Conservation (phyloP, 164 flowering plant genomes). For the Macadamia integrifolia region DNA sequence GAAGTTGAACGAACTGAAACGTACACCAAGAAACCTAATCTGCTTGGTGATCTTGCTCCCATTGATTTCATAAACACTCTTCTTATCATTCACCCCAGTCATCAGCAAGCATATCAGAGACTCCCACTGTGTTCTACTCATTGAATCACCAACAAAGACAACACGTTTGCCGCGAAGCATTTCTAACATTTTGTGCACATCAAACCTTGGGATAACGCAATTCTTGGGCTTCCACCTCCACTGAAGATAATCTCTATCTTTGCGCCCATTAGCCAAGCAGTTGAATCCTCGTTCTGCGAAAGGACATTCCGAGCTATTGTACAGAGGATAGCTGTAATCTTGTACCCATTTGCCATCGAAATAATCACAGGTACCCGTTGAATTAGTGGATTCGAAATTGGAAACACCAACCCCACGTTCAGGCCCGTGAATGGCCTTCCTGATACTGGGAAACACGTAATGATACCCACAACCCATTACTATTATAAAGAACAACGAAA, state of each 20-base stretch:
- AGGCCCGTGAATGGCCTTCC: constrained; percentile 30
- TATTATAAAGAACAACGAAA: constrained; percentile 37
- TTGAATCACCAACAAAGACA: constrained; percentile 85
- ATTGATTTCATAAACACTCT: constrained; percentile 66
- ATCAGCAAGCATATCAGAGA: constrained; percentile 72
- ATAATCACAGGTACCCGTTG: constrained; percentile 41
- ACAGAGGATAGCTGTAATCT: constrained; percentile 66
- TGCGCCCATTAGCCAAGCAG: constrained; percentile 77
- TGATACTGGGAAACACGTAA: constrained; percentile 43
- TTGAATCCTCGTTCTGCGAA: constrained; percentile 73
- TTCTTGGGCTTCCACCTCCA: constrained; percentile 89
- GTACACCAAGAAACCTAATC: constrained; percentile 51
- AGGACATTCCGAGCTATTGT: constrained; percentile 70
- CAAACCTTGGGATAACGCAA: constrained; percentile 63
- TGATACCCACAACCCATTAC: constrained; percentile 45
- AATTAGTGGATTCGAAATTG: constrained; percentile 10
- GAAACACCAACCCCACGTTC: not conserved
- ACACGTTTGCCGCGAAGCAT: constrained; percentile 59
- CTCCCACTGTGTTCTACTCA: constrained; percentile 92
- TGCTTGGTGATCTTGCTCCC: constrained; percentile 61
- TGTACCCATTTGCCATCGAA: constrained; percentile 72
- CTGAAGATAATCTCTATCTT: constrained; percentile 49
- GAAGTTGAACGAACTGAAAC: constrained; percentile 49
- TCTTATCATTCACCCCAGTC: constrained; percentile 67
- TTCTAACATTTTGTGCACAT: constrained; percentile 34